Evolutionary conservation across 2,329 filamentous ascomycete genomes (phyloP).

Genomic region (Neonectria punicea): DNA sequence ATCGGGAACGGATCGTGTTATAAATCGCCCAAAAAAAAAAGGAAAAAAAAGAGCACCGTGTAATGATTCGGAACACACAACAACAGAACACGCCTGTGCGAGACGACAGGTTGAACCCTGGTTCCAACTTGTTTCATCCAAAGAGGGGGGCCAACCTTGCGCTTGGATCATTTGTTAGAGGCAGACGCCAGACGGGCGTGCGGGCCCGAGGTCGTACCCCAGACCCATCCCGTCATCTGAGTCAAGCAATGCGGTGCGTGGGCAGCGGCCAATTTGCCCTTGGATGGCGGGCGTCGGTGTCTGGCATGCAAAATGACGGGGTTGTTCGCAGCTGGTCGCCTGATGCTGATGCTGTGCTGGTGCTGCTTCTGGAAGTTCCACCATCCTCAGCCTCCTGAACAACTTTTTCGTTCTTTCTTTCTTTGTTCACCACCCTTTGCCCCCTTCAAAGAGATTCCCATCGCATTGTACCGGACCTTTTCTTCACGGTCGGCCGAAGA

Average conservation of each 20-base stretch:
- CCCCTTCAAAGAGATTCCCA: background rate
- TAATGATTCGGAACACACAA: background rate
- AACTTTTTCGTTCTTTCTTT: background rate
- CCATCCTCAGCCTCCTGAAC: background rate
- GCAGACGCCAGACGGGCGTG: slow-evolving; percentile 5
- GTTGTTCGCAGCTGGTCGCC: slow-evolving; percentile 10
- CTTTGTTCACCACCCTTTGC: background rate
- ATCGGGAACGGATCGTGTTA: background rate
- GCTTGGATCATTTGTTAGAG: slow-evolving; percentile 29
- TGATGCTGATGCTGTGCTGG: background rate
- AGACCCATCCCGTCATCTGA: slow-evolving; percentile 32
- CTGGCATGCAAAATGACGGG: slow-evolving; percentile 33
- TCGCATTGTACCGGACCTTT: background rate
- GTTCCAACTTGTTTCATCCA: slow-evolving; percentile 38
- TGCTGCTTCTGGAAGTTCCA: background rate
- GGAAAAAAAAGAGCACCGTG: background rate
- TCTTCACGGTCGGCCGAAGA: slow-evolving; percentile 10
- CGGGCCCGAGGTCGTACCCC: slow-evolving; percentile 33
- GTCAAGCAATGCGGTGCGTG: slow-evolving; percentile 28
- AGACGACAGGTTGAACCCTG: slow-evolving; percentile 26
- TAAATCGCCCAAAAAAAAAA: slow-evolving; percentile 4
- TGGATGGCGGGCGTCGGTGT: slow-evolving; percentile 7
- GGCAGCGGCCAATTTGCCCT: slow-evolving; percentile 13
- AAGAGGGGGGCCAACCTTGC: slow-evolving; percentile 23
- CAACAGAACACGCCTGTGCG: slow-evolving; percentile 4